phyloP scores from a whole-genome alignment of 148 eudicot species.

The Dysphania ambrosioides region DNA sequence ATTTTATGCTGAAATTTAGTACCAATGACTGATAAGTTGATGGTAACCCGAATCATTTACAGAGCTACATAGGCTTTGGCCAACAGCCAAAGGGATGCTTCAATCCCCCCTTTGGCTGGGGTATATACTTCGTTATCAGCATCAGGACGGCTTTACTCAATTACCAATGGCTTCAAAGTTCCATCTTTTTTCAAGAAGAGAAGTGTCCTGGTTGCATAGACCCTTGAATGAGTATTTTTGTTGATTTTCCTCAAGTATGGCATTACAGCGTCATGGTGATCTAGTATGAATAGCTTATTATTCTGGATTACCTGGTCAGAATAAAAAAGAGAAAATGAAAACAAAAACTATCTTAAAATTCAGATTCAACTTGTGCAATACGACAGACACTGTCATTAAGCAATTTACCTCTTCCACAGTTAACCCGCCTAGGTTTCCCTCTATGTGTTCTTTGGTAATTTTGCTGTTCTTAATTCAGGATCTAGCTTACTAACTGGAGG shows the following conservation, averaged over 20 bases:
- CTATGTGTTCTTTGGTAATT: constrained; percentile 47
- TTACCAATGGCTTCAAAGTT: constrained; percentile 64
- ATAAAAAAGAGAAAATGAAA: background rate
- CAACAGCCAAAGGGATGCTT: constrained; percentile 63
- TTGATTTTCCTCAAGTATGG: constrained; percentile 61
- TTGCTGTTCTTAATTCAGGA: constrained; percentile 43
- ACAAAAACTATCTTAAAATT: background rate
- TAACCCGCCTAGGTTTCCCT: constrained; percentile 49
- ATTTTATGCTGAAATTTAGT: constrained; percentile 7
- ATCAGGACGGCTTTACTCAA: constrained; percentile 70
- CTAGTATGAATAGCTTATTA: constrained; percentile 57
- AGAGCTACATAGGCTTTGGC: constrained; percentile 88
- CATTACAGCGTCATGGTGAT: constrained; percentile 66
- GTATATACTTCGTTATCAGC: constrained; percentile 43
- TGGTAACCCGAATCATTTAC: constrained; percentile 73
- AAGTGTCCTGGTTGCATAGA: constrained; percentile 69
- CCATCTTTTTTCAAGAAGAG: constrained; percentile 62
- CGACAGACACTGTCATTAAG: background rate
- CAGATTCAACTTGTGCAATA: background rate
- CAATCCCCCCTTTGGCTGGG: constrained; percentile 48
- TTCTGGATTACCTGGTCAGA: constrained; percentile 41
- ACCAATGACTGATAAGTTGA: constrained; percentile 92
- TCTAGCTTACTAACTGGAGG: constrained; percentile 72
- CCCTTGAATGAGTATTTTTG: constrained; percentile 41
- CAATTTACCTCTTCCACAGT: constrained; percentile 51